Evolutionary conservation across 768 basidiomycete species (phyloP), one percentile per base, ranked within the genome.

Genomic region (Panellus pusillus): DNA sequence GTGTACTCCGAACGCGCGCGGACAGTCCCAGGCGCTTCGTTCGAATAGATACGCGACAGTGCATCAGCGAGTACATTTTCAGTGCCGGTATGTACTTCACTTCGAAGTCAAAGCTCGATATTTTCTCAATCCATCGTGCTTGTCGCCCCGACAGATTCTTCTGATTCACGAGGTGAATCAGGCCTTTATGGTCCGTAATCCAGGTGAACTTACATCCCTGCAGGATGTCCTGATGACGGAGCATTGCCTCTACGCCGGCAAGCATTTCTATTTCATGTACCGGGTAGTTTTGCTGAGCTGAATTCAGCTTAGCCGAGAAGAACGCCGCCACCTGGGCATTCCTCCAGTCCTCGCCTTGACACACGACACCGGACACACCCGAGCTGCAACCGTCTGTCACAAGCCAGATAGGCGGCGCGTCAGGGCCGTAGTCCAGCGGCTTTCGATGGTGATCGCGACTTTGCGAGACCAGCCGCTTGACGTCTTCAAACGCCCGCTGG

Each of bases 311-410:
- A 32, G 20, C 35, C 5, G 44, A 73, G 59, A 67, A 28, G 52
- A 62, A 55, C 47, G 63, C 51, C 49, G 65, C 67, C 1, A 68
- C 69, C 13, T 65, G 47, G 9, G 69, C 57, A 2, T 46, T 48
- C 24, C 67, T 61, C 55, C 63, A 65, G 19, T 58, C 47, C 12
- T 31, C 20, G 2, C 57, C 57, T 39, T 58, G 57, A 31, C 40
- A 35, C 24, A 58, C 28, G 11, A 54, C 27, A 1, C 53, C 53
- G 9, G 50, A 37, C 9, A 52, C 48, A 0, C 43, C 43, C 2
- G 43, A 24, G 43, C 43, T 44, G 14, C 43, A 44, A 3, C 43
- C 43, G 14, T 44, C 43, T 3, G 20, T 44, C 2, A 44, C 43
- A 28, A 44, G 43, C n/a, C 14, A 44, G n/a, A 44, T 20, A 11